Percentiles rank a stretch among this genome's conserved stretches.
phyloP scores from a whole-genome alignment of 1,139 yeast genomes.

The Lodderomyces beijingensis region DNA sequence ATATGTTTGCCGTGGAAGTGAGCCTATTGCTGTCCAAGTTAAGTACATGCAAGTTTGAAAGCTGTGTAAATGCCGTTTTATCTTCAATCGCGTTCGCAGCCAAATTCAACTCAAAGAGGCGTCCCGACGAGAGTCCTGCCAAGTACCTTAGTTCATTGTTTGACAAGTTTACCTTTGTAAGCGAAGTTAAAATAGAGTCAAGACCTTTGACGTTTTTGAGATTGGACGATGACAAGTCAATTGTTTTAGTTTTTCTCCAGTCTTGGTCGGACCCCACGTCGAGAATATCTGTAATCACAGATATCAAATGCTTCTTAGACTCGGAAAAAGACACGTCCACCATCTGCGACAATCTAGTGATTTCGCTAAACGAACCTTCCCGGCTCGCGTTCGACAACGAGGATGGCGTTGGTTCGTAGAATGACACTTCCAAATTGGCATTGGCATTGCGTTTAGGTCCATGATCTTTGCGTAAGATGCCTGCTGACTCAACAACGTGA shows the following conservation, averaged over 20 bases:
- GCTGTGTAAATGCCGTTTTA: slow-evolving; percentile 37
- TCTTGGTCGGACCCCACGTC: slow-evolving; percentile 24
- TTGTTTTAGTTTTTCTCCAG: slow-evolving; percentile 41
- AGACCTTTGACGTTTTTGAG: slow-evolving; percentile 43
- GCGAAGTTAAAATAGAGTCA: slow-evolving; percentile 40
- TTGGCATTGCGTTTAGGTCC: no score
- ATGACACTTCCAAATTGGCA: slow-evolving; percentile 42
- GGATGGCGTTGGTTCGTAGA: slow-evolving; percentile 24
- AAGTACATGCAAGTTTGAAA: slow-evolving; percentile 41
- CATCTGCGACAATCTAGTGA: slow-evolving; percentile 40
- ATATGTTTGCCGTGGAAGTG: slow-evolving; percentile 28
- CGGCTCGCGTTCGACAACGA: no score
- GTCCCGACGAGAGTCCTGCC: slow-evolving; percentile 42
- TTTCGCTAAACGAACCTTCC: slow-evolving; percentile 18
- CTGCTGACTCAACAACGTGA: slow-evolving; percentile 6
- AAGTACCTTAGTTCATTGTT: slow-evolving; percentile 40
- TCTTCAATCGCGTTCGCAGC: slow-evolving; percentile 37
- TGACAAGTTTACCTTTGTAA: slow-evolving; percentile 36
- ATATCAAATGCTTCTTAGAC: slow-evolving; percentile 40
- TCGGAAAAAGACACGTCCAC: slow-evolving; percentile 49
- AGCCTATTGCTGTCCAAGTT: slow-evolving; percentile 38
- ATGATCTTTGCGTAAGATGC: slow-evolving; percentile 15
- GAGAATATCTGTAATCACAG: slow-evolving; percentile 44
- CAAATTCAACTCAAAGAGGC: slow-evolving; percentile 36
- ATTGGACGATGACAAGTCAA: slow-evolving; percentile 28